phyloP scores from a whole-genome alignment of 2,329 filamentous ascomycete genomes.

The Diaporthe citriasiana region DNA sequence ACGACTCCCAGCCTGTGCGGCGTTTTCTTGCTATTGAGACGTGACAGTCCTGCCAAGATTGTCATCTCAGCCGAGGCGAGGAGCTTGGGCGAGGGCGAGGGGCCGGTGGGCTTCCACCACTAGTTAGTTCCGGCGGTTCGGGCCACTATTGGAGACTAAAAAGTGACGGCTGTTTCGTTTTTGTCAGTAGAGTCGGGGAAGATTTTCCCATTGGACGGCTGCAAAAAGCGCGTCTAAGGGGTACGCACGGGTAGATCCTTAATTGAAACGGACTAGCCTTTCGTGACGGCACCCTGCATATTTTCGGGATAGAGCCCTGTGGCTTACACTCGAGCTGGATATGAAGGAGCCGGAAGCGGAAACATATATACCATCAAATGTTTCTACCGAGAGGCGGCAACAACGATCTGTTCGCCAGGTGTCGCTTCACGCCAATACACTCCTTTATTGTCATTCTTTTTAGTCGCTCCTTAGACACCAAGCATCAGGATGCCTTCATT shows the following conservation, averaged over 20 bases:
- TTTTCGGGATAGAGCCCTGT: neutral
- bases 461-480: slow-evolving; percentile 10
- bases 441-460: slow-evolving; percentile 12
- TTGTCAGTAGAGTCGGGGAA: neutral
- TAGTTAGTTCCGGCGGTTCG: slow-evolving; percentile 19
- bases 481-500: slow-evolving; percentile 41
- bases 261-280: slow-evolving; percentile 24
- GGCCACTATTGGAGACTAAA: slow-evolving; percentile 34
- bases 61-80: too few relatives aligned
- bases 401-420: neutral
- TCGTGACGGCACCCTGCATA: slow-evolving; percentile 33
- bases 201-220: slow-evolving; percentile 25
- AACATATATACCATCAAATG: slow-evolving; percentile 16
- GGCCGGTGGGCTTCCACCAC: too few relatives aligned
- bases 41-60: slow-evolving; percentile 22
- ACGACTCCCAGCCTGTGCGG: slow-evolving; percentile 2
- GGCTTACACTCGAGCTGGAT: slow-evolving; percentile 10
- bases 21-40: neutral
- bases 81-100: too few relatives aligned
- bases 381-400: neutral
- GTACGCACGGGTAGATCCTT: slow-evolving; percentile 18
- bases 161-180: slow-evolving; percentile 35
- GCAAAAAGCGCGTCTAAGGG: slow-evolving; percentile 34
- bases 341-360: slow-evolving; percentile 6
- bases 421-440: slow-evolving; percentile 8